Conservation (phyloP, 1,284 basidiomycete genomes). For the Rhizoctonia solani region DNA sequence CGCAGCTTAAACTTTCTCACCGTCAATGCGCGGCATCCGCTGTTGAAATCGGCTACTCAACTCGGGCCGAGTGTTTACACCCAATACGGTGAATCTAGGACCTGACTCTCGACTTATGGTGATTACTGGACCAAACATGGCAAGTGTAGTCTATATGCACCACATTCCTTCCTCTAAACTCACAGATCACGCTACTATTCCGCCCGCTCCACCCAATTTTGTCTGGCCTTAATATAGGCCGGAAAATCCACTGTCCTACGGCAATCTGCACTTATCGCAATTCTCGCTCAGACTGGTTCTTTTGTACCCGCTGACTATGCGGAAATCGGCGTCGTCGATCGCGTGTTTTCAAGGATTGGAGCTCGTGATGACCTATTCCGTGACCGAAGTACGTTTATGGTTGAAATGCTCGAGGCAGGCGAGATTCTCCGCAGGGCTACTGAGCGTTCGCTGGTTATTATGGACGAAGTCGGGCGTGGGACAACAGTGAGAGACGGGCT, state of each 20-base stretch:
- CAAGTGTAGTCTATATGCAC: conserved; percentile 50
- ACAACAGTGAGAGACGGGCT: conserved; percentile 92
- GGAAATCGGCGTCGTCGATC: conserved; percentile 84
- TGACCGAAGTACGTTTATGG: conserved; percentile 93
- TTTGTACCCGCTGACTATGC: conserved; percentile 89
- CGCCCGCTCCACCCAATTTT: neutral
- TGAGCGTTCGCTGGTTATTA: conserved; percentile 82
- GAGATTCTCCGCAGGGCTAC: conserved; percentile 84
- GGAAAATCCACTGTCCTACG: conserved; percentile 90
- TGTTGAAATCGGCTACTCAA: conserved; percentile 87
- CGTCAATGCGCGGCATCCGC: conserved; percentile 83
- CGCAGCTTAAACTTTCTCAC: conserved; percentile 33
- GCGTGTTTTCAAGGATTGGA: conserved; percentile 91
- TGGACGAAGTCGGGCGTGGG: conserved; percentile 97
- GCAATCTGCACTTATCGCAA: conserved; percentile 86
- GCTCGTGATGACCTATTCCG: conserved; percentile 94
- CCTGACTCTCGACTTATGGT: conserved; percentile 66
- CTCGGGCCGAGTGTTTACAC: conserved; percentile 75
- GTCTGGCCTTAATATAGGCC: conserved; percentile 7
- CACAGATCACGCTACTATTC: neutral
- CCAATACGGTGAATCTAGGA: conserved; percentile 75
- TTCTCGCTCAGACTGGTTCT: conserved; percentile 90
- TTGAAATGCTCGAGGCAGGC: conserved; percentile 86
- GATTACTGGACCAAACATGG: conserved; percentile 98
- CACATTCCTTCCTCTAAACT: neutral